A percentile compares a stretch with the other conserved stretches of the same genome.
Evolutionary conservation across 345 rosid genomes (phyloP).

Genomic region (Eucalyptus virginea): DNA sequence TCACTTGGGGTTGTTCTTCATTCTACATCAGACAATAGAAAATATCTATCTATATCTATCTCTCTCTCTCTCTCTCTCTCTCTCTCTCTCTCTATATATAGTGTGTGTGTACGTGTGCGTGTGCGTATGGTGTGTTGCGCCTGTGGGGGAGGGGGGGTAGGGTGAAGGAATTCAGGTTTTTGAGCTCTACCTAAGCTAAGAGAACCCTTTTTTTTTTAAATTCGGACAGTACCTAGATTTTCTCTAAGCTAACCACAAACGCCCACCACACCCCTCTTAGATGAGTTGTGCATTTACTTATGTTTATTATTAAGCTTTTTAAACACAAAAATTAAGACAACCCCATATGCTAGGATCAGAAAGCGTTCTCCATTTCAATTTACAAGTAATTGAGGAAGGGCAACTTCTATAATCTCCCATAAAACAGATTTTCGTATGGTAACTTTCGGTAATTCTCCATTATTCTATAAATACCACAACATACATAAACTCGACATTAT

Average conservation of each 20-base stretch:
- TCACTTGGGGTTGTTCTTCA: no score
- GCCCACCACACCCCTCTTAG: background rate
- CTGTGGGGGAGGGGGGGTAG: no score
- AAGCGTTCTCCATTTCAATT: background rate
- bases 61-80: no score
- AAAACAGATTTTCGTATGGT: background rate
- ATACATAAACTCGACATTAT: background rate
- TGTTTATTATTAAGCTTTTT: background rate
- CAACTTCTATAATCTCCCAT: accelerated
- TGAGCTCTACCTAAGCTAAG: background rate
- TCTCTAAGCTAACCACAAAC: background rate
- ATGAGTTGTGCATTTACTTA: background rate
- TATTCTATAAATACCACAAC: background rate
- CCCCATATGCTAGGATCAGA: background rate
- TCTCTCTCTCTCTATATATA: no score
- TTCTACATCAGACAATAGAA: no score
- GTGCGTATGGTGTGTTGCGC: background rate
- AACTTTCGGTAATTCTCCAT: background rate
- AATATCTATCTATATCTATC: no score
- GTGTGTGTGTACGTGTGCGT: no score
- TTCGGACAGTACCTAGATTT: background rate
- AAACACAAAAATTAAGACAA: background rate
- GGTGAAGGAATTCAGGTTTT: background rate
- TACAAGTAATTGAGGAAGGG: background rate
- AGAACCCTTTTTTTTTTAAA: background rate